These are phyloP conservation scores for Bipolaris victoriae DNA, from an alignment of 2,329 filamentous ascomycete species.

Conservation along the genomic window DNA sequence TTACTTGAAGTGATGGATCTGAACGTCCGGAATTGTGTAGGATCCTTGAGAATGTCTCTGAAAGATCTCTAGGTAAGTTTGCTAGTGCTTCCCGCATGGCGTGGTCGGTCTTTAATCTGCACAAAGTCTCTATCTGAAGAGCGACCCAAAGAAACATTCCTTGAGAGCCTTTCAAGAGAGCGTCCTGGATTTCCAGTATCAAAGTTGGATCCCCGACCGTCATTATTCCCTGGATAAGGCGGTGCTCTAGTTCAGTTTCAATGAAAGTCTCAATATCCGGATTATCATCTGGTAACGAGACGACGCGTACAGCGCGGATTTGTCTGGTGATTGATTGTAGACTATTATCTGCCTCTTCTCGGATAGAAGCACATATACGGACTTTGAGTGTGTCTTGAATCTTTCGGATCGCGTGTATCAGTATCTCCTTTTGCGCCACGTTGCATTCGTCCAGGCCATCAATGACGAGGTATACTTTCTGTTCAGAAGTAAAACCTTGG, in stretches of 20 bases:
- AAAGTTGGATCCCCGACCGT: constrained; percentile 32
- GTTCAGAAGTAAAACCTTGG: constrained; percentile 15
- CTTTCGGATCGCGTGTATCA: constrained; percentile 23
- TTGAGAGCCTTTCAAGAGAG: constrained; percentile 25
- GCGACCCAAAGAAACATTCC: constrained; percentile 40
- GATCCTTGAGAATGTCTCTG: constrained; percentile 16
- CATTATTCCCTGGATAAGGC: constrained; percentile 22
- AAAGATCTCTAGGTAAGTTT: constrained; percentile 26
- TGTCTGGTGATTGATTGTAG: background rate
- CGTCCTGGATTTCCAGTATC: constrained; percentile 35
- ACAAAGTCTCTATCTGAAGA: constrained; percentile 36
- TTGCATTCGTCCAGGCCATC: constrained; percentile 48
- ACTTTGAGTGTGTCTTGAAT: constrained; percentile 32
- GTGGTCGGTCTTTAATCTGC: constrained; percentile 46
- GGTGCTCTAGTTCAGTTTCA: constrained; percentile 31
- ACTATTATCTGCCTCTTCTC: constrained; percentile 25
- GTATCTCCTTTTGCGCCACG: constrained; percentile 12
- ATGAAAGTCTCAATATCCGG: constrained; percentile 35
- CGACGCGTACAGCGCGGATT: constrained; percentile 5
- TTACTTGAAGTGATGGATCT: constrained; percentile 28
- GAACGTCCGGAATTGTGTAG: constrained; percentile 5
- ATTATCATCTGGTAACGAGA: constrained; percentile 30
- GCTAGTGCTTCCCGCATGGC: constrained; percentile 39
- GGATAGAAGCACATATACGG: constrained; percentile 32
- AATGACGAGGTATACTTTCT: constrained; percentile 41